These are phyloP conservation scores for Xylaria palmicola DNA, from an alignment of 495 filamentous ascomycete species.

Conservation along the genomic window DNA sequence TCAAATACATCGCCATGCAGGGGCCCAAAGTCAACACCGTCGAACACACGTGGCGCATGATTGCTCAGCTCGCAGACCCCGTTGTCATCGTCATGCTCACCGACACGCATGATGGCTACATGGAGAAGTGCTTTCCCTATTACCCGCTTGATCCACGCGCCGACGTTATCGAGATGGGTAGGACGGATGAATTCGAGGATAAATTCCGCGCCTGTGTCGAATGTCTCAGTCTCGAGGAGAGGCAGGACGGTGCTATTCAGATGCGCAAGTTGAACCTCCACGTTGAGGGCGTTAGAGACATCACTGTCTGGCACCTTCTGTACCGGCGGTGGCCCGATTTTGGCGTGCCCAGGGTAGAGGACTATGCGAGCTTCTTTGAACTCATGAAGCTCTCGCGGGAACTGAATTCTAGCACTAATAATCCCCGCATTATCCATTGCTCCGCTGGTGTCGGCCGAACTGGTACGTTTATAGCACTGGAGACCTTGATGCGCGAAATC, in stretches of 20 bases:
- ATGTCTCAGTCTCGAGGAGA: slow-evolving; percentile 50
- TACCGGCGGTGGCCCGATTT: slow-evolving; percentile 96
- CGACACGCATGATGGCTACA: slow-evolving; percentile 66
- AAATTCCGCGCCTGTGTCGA: slow-evolving; percentile 57
- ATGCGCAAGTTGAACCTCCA: slow-evolving; percentile 53
- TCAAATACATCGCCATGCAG: slow-evolving; percentile 62
- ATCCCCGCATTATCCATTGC: slow-evolving; percentile 89
- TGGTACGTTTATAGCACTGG: slow-evolving; percentile 93
- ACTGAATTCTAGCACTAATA: slow-evolving; percentile 61
- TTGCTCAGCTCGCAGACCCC: slow-evolving; percentile 77
- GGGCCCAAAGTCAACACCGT: slow-evolving; percentile 73
- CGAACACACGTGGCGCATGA: slow-evolving; percentile 93
- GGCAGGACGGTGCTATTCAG: slow-evolving; percentile 52
- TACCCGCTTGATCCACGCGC: slow-evolving; percentile 65
- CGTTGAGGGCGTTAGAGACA: slow-evolving; percentile 40
- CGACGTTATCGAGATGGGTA: slow-evolving; percentile 53
- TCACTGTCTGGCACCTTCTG: slow-evolving; percentile 80
- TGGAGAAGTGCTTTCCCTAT: slow-evolving; percentile 89
- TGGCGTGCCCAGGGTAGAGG: slow-evolving; percentile 75
- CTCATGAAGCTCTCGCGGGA: slow-evolving; percentile 73
- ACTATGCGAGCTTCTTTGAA: slow-evolving; percentile 74
- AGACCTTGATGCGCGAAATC: slow-evolving; percentile 81
- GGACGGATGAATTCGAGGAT: slow-evolving; percentile 61
- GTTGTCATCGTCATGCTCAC: slow-evolving; percentile 96
- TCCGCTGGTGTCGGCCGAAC: slow-evolving; percentile 92